Base-by-base conservation (phyloP, 768 basidiomycete genomes). In the Termitomyces sp. region DNA sequence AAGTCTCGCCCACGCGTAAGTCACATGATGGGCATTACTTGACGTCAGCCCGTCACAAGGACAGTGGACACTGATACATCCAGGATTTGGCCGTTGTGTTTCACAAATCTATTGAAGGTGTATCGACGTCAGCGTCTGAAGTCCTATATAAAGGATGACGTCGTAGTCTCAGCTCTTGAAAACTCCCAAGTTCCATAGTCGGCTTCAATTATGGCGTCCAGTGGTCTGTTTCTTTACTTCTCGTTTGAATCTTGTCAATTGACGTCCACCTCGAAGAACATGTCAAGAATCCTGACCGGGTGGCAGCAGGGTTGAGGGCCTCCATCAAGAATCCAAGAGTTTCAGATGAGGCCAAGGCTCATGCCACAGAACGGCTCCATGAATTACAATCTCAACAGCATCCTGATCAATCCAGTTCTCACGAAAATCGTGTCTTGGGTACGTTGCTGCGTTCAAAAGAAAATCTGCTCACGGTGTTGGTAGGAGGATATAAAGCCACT, bases 261-360 rank as follows among this genome's bases (percentile, higher is more conserved):
- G n/a, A 48, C 31, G 27, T 34, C 34, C n/a, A 22, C 9, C 37
- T 44, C 13, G 27, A 54, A 62, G 56, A 62, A 59, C 60, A 63
- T 36, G 54, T 55, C 2, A 80, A 81, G 66, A 74, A 81, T 52
- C 66, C 75, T 15, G 61, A 72, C 6, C 80, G 78, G 62, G 82
- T 86, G 49, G 76, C 77, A 20, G 83, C 80, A 2, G 84, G 84
- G 20, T 70, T 83, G 57, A 82, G 81, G 63, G 82, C 82, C 11
- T 73, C 84, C 24, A 74, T 84, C 12, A 70, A 76, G 58, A 85
- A 86, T 65, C 84, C 82, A 0, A 73, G 81, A 59, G 81, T 82
- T 34, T 83, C 81, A 11, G 72, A 73, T 2, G 77, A 76, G 58
- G 85, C 84, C 0, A 82, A 81, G 61, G 71, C 70, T 33, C 73